phyloP scores from a whole-genome alignment of 306 rosid species.

The Citrullus mucosospermus region DNA sequence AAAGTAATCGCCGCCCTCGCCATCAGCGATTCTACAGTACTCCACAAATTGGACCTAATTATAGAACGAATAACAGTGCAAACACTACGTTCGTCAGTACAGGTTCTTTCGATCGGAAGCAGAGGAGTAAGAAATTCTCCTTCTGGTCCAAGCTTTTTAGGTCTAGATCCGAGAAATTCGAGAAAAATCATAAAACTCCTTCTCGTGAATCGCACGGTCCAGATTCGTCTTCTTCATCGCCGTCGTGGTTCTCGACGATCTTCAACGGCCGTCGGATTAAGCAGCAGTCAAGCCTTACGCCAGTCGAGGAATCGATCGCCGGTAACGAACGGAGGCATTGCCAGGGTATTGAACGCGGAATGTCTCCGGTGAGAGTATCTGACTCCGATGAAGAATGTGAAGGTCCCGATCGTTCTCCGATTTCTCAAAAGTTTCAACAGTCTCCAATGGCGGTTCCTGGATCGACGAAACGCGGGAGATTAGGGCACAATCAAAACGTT shows the following conservation, averaged over 20 bases:
- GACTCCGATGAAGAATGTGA: slow-evolving; percentile 23
- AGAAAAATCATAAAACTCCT: slow-evolving; percentile 16
- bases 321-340: slow-evolving; percentile 10
- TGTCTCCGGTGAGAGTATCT: slow-evolving; percentile 51
- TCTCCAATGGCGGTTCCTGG: slow-evolving; percentile 36
- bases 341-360: slow-evolving; percentile 56
- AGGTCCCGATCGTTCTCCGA: slow-evolving; percentile 30
- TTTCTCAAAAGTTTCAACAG: slow-evolving; percentile 42
- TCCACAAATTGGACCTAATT: slow-evolving; percentile 68
- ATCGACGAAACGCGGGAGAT: slow-evolving; percentile 34
- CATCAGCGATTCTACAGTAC: slow-evolving; percentile 52
- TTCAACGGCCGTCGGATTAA: slow-evolving; percentile 30
- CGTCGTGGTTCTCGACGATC: slow-evolving; percentile 60
- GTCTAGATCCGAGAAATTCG: slow-evolving; percentile 51
- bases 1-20: neutral
- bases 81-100: neutral
- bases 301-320: slow-evolving; percentile 9
- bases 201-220: slow-evolving; percentile 15
- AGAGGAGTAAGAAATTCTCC: slow-evolving; percentile 27
- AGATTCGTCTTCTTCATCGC: slow-evolving; percentile 24
- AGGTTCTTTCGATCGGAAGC: slow-evolving; percentile 30
- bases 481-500: slow-evolving; percentile 25
- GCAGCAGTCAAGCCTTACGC: slow-evolving; percentile 10
- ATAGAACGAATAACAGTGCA: neutral
- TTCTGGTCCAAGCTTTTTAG: slow-evolving; percentile 25